Base-by-base conservation (phyloP, 1,139 yeast species). In the Diutina ranongensis region DNA sequence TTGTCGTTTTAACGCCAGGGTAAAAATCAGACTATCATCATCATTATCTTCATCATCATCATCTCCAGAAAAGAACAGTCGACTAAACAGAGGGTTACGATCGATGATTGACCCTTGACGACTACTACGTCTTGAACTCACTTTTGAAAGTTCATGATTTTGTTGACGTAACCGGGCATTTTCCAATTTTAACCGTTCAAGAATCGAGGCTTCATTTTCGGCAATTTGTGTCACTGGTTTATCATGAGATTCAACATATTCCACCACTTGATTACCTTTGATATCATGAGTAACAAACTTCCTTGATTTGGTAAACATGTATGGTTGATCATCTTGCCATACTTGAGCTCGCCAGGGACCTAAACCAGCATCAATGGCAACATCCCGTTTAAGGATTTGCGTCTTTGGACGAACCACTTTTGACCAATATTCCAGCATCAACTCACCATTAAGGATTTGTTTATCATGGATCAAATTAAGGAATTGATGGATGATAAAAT, bases 331-430 rank as follows among this genome's bases (percentile, higher is more conserved):
- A 15, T 16, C 42, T n/a, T 35, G 31, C 19, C 25, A 25, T 18
- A 38, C 31, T 25, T n/a, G 10, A 27, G 32, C 42, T 16, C 42
- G 31, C 42, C 42, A 38, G 20, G 33, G 33, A 27, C 32, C 42
- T 13, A 35, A 22, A 27, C 40, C 40, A n/a, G 42, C 42, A 25
- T 38, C 42, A 25, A 38, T 38, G 33, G 32, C 42, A 31, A 38
- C 42, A 20, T 38, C 42, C 21, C 32, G 42, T 16, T 38, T 38
- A 15, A 25, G 32, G 10, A 38, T 16, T 9, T 22, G 33, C n/a
- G 42, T 38, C 20, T 20, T 31, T n/a, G 42, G 42, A 31, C 25
- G 22, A 15, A 38, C 42, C 10, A 38, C n/a, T 16, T 38, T 38
- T 20, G 18, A 8, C 19, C 22, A 25, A 13, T 38, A 38, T 16